Evolutionary conservation across 2,329 filamentous ascomycete species (phyloP).

Genomic region (Trichoderma afroharzianum): DNA sequence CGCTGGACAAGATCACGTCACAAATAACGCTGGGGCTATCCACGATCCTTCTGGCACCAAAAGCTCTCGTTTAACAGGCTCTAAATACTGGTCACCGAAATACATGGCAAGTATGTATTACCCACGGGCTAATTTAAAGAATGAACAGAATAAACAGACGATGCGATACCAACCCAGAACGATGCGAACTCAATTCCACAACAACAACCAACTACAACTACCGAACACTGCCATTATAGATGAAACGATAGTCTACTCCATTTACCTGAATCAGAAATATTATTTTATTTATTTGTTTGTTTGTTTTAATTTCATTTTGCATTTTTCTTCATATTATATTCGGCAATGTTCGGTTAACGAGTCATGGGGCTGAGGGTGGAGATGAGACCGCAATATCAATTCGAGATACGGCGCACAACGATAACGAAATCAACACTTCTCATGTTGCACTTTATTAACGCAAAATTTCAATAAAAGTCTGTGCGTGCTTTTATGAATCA

Average conservation of each 20-base stretch:
- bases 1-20: neutral
- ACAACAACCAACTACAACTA: neutral
- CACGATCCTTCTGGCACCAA: neutral
- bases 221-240: neutral
- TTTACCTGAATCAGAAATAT: neutral
- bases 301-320: neutral
- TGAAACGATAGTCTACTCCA: neutral
- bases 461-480: neutral
- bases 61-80: neutral
- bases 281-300: neutral
- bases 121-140: neutral
- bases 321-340: neutral
- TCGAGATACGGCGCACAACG: neutral
- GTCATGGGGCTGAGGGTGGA: neutral
- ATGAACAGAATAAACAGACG: neutral
- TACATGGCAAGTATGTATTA: neutral
- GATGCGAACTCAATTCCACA: neutral
- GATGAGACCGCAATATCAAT: neutral
- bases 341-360: conserved; percentile 15
- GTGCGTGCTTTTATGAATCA: neutral
- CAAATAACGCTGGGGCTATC: neutral
- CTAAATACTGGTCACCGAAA: neutral
- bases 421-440: neutral
- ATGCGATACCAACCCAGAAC: neutral
- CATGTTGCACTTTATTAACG: neutral